A percentile compares a stretch with the other conserved stretches of the same genome.
Evolutionary conservation across 2,329 filamentous ascomycete genomes (phyloP).

Genomic region (Claviceps sp.): DNA sequence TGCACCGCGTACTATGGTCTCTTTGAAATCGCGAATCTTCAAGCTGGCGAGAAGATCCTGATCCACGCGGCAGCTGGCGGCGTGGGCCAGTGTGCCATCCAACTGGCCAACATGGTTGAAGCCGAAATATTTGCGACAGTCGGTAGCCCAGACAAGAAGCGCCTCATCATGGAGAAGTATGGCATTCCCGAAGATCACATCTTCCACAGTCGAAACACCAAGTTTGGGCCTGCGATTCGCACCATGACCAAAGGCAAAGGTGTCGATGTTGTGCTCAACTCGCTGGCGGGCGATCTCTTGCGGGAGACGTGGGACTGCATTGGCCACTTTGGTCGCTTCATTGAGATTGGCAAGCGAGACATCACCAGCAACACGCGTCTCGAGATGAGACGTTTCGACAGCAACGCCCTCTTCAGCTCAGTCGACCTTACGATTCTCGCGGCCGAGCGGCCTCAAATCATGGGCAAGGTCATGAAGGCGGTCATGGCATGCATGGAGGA

Average conservation of each 20-base stretch:
- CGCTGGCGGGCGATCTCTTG: constrained; percentile 14
- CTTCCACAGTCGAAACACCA: constrained; percentile 14
- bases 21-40: constrained; percentile 23
- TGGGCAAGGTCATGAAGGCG: constrained; percentile 21
- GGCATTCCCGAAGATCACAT: constrained; percentile 21
- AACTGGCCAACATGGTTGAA: constrained; percentile 22
- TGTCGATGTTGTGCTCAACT: constrained; percentile 55
- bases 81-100: constrained; percentile 26
- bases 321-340: constrained; percentile 16
- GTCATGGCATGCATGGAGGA: constrained; percentile 11
- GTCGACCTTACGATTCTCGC: constrained; percentile 32
- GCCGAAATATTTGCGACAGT: constrained; percentile 31
- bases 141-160: constrained; percentile 20
- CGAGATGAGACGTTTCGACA: constrained; percentile 35
- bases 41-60: constrained; percentile 24
- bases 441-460: constrained; percentile 25
- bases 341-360: constrained; percentile 18
- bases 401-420: constrained; percentile 31
- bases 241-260: constrained; percentile 32
- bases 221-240: constrained; percentile 12
- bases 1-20: constrained; percentile 28
- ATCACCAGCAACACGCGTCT: constrained; percentile 26
- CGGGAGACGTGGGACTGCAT: constrained; percentile 30
- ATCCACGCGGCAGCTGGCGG: constrained; percentile 26
- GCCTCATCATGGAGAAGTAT: constrained; percentile 23